Evolutionary conservation across 176 grass and related monocot genomes (phyloP).

Genomic region (Raddia guianensis): DNA sequence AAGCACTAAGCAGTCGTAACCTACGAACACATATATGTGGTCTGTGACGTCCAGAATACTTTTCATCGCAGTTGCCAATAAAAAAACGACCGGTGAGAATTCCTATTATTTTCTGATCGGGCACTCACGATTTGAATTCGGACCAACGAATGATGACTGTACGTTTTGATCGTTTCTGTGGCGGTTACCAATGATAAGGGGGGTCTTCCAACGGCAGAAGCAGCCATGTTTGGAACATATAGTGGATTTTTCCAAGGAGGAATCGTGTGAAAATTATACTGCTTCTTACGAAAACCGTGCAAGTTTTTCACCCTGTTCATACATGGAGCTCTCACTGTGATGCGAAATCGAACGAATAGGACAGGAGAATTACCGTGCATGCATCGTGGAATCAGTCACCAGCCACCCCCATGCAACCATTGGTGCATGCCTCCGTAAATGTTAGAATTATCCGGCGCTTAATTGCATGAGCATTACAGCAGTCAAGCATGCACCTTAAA

Average conservation of each 20-base stretch:
- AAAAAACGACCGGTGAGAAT: background rate
- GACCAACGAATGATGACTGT: conserved; percentile 4
- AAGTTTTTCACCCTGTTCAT: background rate
- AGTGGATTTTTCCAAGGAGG: background rate
- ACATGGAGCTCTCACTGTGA: background rate
- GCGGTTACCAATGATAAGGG: background rate
- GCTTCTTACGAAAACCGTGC: background rate
- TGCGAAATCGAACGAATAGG: background rate
- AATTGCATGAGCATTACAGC: too few species aligned
- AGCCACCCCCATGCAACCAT: background rate
- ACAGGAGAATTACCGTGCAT: background rate
- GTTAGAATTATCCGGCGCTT: background rate
- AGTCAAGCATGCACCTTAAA: background rate
- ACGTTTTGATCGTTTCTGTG: background rate
- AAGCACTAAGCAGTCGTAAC: background rate
- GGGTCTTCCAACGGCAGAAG: background rate
- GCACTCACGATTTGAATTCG: conserved; percentile 15
- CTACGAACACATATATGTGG: background rate
- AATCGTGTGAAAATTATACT: background rate
- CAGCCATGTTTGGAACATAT: background rate
- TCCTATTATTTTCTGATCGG: conserved; percentile 1
- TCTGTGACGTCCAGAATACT: conserved; percentile 26
- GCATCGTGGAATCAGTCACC: background rate
- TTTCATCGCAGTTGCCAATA: conserved; percentile 1
- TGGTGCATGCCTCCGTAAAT: background rate